Evolutionary conservation across 306 rosid species (phyloP), one percentile per base, ranked within the genome.

Genomic region (Leucaena leucocephala): DNA sequence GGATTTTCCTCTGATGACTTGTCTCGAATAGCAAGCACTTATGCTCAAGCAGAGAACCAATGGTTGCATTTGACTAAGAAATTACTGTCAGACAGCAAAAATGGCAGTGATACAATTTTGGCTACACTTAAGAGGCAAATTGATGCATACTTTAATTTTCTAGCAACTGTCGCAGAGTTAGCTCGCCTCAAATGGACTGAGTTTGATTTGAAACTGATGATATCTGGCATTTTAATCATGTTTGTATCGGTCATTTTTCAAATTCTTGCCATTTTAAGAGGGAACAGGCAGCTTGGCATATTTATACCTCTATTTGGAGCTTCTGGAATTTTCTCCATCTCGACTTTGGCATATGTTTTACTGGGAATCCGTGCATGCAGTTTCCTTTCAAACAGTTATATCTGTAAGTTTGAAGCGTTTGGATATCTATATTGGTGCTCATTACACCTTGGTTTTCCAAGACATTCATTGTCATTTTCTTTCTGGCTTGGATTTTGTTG

Each of bases 111-210:
- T 85, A 70, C 73, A 64, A 61, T 83, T 75, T 49, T 88, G 71
- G 88, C 88, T 57, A 81, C 81, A 74, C 92, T 92, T 46, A 84
- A 82, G 88, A 81, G 48, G 86, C 98, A 95, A 83, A 88, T 91
- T 77, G 87, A 91, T 68, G 86, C 87, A 38, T 92, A 88, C 82
- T 81, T 88, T 67, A 81, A 80, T 78, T 95, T 95, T 76, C 89
- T 92, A 68, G 76, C 89, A 71, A 86, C 85, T 8, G 89, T 92
- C 13, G 93, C 96, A 16, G 97, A 92, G 84, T 91, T 92, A 68
- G 98, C 98, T 66, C 98, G 98, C 70, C 89, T 93, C 63, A 95
- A 95, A 83, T 95, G 98, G 98, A 95, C 96, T 0, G 98, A 95
- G 88, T 95, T 95, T 89, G 88, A 92, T 85, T 86, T 95, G 62